Evolutionary conservation across 352 stramenopile species (phyloP), one percentile per base, ranked within the genome.

Genomic region (Pythium phragmiticola): DNA sequence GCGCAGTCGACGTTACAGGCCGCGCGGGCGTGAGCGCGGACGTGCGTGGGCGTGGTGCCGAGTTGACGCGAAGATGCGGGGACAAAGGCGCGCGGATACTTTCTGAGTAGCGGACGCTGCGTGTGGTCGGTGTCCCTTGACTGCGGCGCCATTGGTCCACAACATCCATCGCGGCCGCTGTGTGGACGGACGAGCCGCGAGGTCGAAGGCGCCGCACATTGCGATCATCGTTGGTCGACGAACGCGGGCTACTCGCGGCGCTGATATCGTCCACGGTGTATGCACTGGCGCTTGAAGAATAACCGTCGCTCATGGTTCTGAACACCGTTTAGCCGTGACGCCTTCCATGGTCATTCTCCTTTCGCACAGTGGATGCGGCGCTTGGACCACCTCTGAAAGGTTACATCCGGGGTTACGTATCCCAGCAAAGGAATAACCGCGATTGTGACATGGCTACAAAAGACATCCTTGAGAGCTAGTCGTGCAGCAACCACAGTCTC

Each of bases 181-280:
- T 66, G 52, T 66, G 60, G 60, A 66, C 51, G 4, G 60, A 66
- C 4, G 60, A 59, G 58, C 37, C 26, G 49, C 58, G 41, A 7
- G 46, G 58, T 13, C 58, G 47, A 16, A 8, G 7, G 39, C 58
- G 37, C 33, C 26, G n/a, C 14, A 28, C 7, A 3, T 7, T 8
- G 12, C 33, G 19, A 39, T 51, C 53, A 13, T 60, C 23, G 8
- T 13, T 33, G 26, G 54, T 53, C 41, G 54, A 61, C 16, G 49
- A 42, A 9, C 8, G 17, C 49, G 30, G 30, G 43, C 28, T 43
- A 16, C 5, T 16, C 49, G 30, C 3, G 3, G 28, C 33, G n/a
- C 49, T 56, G 28, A 17, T 30, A 5, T 50, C 45, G 16, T 30
- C 17, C 39, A 46, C 14, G 5, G 39, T 14, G 16, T n/a, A 8